Evolutionary conservation across 1,284 basidiomycete genomes (phyloP), one percentile per base, ranked within the genome.

Genomic region (Trichosporon sp.): DNA sequence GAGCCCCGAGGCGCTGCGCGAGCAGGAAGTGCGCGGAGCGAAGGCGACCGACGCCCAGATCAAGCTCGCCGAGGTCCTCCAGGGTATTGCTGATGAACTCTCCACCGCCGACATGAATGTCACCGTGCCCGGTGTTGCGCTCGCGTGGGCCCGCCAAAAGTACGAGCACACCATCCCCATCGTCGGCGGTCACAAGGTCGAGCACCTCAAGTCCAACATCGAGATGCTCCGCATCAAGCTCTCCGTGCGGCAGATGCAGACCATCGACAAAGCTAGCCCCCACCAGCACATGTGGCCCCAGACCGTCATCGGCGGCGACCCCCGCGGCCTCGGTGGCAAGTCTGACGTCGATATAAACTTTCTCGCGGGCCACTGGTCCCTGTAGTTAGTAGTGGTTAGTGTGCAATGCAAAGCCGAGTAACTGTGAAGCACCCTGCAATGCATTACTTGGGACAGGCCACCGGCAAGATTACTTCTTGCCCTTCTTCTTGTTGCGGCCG

Each of bases 1-100:
- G 67, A 72, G 75, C n/a, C 72, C 81, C 44, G 80, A 82, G 63
- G 81, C 80, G 64, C 75, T 80, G 66, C 74, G 80, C 68, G 73
- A 73, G 62, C 72, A 34, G 9, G 58, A 72, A 1, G 65, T 76
- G 25, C 44, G 44, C 21, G 11, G n/a, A 21, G 1, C 1, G 2
- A 66, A 62, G 56, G 77, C 75, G 7, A 75, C 74, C 23, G 78
- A 80, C 29, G 32, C 68, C 70, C 75, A 66, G 75, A 83, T 51
- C 44, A 51, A 23, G 65, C 78, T 86, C 27, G 84, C 83, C 2
- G 74, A 81, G 21, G 38, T 65, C 64, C 44, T 51, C 44, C 44
- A 51, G 44, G n/a, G 44, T 21, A 18, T 51, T 21, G 44, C 44
- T 23, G 44, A 51, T 9, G 44, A 25, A 9, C 21, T 32, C 21